Conservation (phyloP, 257 asterid genomes). For the Haberlea rhodopensis region DNA sequence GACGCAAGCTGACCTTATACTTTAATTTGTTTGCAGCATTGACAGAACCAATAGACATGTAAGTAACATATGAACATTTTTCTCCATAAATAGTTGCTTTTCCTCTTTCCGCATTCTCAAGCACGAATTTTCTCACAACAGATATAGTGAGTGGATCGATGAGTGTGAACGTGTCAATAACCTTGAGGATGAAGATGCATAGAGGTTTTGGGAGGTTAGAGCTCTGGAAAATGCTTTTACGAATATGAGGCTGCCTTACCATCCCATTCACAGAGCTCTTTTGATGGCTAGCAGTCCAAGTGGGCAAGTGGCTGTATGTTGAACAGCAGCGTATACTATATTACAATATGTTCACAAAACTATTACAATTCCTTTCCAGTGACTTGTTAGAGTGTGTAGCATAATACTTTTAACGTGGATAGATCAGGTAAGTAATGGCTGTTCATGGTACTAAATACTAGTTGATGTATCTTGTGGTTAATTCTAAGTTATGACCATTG, state of each 20-base stretch:
- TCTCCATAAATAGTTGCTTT: not conserved
- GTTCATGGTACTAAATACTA: no score
- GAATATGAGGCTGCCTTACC: not conserved
- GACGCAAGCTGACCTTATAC: constrained; percentile 6
- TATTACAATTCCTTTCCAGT: no score
- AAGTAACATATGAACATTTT: constrained; percentile 30
- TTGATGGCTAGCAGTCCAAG: not conserved
- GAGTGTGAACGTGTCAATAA: constrained; percentile 89
- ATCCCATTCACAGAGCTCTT: not conserved
- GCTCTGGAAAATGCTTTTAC: not conserved
- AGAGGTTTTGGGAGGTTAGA: constrained; percentile 12
- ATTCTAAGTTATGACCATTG: no score
- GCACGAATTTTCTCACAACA: constrained; percentile 23
- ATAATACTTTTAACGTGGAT: no score
- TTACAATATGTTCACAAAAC: no score
- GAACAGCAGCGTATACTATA: no score
- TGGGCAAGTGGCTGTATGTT: no score
- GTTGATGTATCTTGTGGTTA: no score
- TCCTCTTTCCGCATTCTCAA: not conserved
- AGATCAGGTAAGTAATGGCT: no score
- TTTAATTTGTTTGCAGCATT: constrained; percentile 46
- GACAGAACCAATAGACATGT: constrained; percentile 80
- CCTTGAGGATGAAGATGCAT: constrained; percentile 61
- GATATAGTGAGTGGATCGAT: constrained; percentile 96
- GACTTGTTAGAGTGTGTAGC: no score